Evolutionary conservation across 345 rosid genomes (phyloP), one percentile per base, ranked within the genome.

Genomic region (Tarenaya hassleriana): DNA sequence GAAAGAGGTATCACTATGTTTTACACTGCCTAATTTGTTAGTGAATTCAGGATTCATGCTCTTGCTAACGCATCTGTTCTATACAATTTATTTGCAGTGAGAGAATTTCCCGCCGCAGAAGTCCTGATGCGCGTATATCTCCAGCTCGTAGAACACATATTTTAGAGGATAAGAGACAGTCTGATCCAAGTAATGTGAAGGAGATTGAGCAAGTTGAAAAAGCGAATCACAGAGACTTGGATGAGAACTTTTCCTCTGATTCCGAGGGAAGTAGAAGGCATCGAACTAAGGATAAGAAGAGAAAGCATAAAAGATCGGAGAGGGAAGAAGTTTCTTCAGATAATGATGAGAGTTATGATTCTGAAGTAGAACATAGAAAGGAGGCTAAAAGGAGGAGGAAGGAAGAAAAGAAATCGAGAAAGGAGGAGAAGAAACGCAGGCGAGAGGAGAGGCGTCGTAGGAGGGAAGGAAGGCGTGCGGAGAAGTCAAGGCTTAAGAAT

Each of bases 301-400:
- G 76, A 65, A 86, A 74, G 70, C 80, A 71, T 68, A 88, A 74
- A 71, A 73, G 82, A 60, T 73, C 75, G 10, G 73, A 62, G 20
- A 75, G 70, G 68, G 75, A 50, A 56, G 82, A 73, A 56, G 62
- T 39, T 52, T 70, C 84, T 32, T 83, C 95, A 50, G 89, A 73
- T 63, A 83, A 69, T 56, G 67, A 74, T 37, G 60, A 56, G 57
- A 80, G 84, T 61, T 59, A 60, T 71, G 87, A 71, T 57, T 86
- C 95, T 61, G 91, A 83, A 52, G 34, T 68, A 46, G 94, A 75
- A 54, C 85, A 75, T 51, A 88, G 79, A 80, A 94, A 79, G 75
- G 95, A 86, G 62, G 75, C 80, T 49, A 88, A 88, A 69, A 78
- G 76, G 85, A 83, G 84, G 77, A 78, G 73, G 71, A 94, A 70